Base-by-base conservation (phyloP, 2,329 filamentous ascomycete species). In the Fusarium pseudoanthophilum region DNA sequence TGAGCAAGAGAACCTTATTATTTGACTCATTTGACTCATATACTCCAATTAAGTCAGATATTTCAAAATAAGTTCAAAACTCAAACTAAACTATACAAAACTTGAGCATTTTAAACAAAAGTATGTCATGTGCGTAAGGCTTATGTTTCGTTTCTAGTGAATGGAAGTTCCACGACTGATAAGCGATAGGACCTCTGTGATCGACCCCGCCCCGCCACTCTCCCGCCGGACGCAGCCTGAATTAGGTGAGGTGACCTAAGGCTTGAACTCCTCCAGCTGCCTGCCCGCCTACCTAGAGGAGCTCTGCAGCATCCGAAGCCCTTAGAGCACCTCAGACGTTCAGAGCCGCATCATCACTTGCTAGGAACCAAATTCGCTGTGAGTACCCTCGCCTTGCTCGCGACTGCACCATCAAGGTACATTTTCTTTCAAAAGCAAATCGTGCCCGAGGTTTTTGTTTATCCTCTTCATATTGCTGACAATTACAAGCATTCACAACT, bases 271-370 rank as follows among this genome's bases (percentile, higher is more conserved):
- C 40, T 60, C 48, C 53, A 73, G 69, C 59, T 72, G 69, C 70
- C 64, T 73, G 49, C 20, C n/a, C 32, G n/a, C 49, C 43, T 48
- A 14, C 32, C 24, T 28, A 30, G 34, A 55, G 51, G n/a, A 72
- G 64, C 60, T 67, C 58, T 67, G 48, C 60, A 60, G 45, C 64
- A 60, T 69, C 65, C 46, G 60, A 42, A 58, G 61, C 71, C 59
- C 67, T 60, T 26, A 37, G 34, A 30, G 61, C 36, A 32, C 30
- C 30, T 30, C 21, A 51, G 51, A 58, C 43, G 49, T 62, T 66
- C 51, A 55, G 71, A 73, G 56, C 46, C 67, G 71, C 71, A 73
- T 73, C 71, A 73, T 74, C 71, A 69, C 43, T 74, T 26, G 14
- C 32, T 37, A 28, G 39, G 39, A 59, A 45, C 26, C 52, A 72